A percentile compares a stretch with the other conserved stretches of the same genome.
Conservation (phyloP, 352 stramenopile genomes). For the Aphanomyces invadans region DNA sequence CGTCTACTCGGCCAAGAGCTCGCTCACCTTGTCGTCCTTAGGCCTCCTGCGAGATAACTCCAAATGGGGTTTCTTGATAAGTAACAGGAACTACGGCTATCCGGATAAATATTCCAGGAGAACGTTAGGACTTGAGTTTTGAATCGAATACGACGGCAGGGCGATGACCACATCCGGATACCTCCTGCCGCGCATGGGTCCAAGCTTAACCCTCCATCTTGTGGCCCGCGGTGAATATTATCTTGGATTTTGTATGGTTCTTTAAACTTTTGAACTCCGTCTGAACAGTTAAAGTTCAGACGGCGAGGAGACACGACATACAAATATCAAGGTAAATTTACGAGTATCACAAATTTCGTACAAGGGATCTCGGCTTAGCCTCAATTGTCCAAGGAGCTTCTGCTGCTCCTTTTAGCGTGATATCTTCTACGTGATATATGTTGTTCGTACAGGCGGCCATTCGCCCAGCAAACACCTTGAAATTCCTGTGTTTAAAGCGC, state of each 20-base stretch:
- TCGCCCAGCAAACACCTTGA: no score
- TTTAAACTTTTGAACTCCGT: background rate
- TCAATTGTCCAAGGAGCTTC: no score
- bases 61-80: constrained; percentile 20
- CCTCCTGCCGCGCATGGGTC: background rate
- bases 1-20: background rate
- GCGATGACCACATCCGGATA: background rate
- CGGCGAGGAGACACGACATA: background rate
- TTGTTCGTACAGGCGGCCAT: no score
- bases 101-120: background rate
- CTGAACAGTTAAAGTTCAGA: background rate
- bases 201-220: background rate
- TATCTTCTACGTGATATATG: no score
- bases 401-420: no score
- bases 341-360: background rate
- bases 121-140: background rate
- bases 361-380: background rate
- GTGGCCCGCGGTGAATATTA: background rate
- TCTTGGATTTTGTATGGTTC: background rate
- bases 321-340: constrained; percentile 2
- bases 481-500: no score
- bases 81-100: background rate
- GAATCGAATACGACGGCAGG: no score
- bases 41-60: constrained; percentile 12
- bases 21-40: constrained; percentile 5